Evolutionary conservation across 306 rosid species (phyloP), one percentile per base, ranked within the genome.

Genomic region (Vigna trinervia): DNA sequence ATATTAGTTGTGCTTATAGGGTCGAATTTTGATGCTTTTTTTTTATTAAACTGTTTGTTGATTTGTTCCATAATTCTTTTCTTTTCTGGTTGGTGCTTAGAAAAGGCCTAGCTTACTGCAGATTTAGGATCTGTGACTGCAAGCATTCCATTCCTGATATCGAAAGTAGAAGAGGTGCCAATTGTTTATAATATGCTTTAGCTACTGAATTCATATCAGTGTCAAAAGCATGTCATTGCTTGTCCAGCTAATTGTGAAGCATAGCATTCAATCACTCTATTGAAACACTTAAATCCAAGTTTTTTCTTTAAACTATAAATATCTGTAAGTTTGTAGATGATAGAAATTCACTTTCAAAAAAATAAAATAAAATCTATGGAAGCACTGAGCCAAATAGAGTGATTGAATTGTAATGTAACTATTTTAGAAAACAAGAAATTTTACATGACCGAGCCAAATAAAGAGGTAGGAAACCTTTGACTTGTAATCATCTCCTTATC

Each of bases 91-190:
- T 48, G 7, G 17, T 54, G 32, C 13, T 23, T 43, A 46, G 41
- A 60, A 50, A 81, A 75, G 14, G 63, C 26, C 12, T 30, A 26
- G 6, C 38, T 14, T 54, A 13, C 12, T 53, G 81, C 71, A 69
- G 45, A 64, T 69, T 75, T 64, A 70, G 75, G 20, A 83, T 79
- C 43, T 47, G 61, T 65, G 22, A 73, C 43, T 70, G 64, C 47
- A 81, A 28, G 22, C 11, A 43, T 28, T 69, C 19, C 22, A 34
- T 58, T 77, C 80, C 54, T 57, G 48, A 20, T 67, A 45, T 73
- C 19, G 5, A 41, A 83, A 73, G 63, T 59, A 17, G 74, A 73
- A 57, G 28, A n/a, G 72, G 57, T 67, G 69, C n/a, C 56, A 43
- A 53, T 52, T 43, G 19, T 43, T 53, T n/a, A 43, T 51, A 68